Evolutionary conservation across 257 asterid genomes (phyloP).

Genomic region (Rhazya stricta): DNA sequence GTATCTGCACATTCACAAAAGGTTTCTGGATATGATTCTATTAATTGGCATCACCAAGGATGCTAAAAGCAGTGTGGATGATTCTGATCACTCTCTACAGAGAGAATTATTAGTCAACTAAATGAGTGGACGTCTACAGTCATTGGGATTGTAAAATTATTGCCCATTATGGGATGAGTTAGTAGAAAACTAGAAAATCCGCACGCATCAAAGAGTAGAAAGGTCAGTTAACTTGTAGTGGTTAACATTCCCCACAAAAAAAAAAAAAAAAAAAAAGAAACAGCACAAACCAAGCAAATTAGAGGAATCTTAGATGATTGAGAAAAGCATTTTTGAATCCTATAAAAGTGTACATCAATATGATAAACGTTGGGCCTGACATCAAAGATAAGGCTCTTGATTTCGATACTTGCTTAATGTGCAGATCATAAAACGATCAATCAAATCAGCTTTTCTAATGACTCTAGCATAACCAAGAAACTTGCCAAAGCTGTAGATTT

Average conservation of each 20-base stretch:
- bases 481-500: background rate
- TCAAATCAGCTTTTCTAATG: background rate
- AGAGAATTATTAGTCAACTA: no score
- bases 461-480: background rate
- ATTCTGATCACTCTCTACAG: background rate
- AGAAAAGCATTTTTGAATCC: background rate
- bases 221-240: background rate
- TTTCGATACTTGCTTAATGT: background rate
- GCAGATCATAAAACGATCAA: background rate
- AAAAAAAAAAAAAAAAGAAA: no score
- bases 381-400: background rate
- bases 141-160: no score
- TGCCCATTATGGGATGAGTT: no score
- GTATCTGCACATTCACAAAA: background rate
- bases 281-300: background rate
- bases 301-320: background rate
- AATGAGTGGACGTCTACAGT: no score
- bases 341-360: background rate
- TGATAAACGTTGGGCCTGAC: background rate
- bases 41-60: background rate
- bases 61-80: background rate
- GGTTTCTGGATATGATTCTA: background rate
- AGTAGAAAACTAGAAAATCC: no score
- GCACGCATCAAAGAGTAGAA: background rate
- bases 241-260: no score